Base-by-base conservation (phyloP, 2,329 filamentous ascomycete genomes). In the Calonectria henricotiae region DNA sequence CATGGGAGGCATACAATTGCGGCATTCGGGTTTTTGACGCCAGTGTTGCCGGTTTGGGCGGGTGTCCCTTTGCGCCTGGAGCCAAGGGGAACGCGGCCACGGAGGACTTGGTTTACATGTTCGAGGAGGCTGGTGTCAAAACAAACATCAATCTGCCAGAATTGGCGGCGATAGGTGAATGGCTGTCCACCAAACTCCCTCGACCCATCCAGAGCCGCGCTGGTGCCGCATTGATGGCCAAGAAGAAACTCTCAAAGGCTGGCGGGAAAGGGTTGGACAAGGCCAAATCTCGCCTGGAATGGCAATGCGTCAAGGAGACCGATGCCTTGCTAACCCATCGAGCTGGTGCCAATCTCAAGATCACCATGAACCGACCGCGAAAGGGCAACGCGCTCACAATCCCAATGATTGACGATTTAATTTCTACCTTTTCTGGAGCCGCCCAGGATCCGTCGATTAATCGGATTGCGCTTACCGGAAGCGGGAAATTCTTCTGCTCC, bases 11-110 rank as follows among this genome's bases (percentile, higher is more conserved):
- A 2, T 87, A 93, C 20, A 87, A 90, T 62, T 86, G 88, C 71
- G 92, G 91, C 0, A 84, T 93, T 13, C 81, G 90, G 12, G 89
- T 88, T 0, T 93, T 93, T 75, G 92, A 93, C 76, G 88, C 88
- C 67, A 69, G 68, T 25, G 68, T 70, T 23, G 64, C 65, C 4
- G 68, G 68, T 1, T 25, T 70, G 5, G 68, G 68, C 13, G 68
- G 68, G 2, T 70, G 68, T 17, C 68, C 68, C 4, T 70, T 67
- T 67, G 68, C 68, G 1, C 68, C 68, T 1, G 65, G 68, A 17
- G 68, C 68, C 13, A 70, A 68, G 37, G 68, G 68, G 4, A 70
- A 70, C 32, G 60, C 58, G 3, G 49, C 68, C 1, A 70, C 68
- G 0, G 68, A 70, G 37, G 68, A 70, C 13, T 25, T 70, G 41